Evolutionary conservation across 106 monocot genomes (phyloP).

Genomic region (Allium sativum): DNA sequence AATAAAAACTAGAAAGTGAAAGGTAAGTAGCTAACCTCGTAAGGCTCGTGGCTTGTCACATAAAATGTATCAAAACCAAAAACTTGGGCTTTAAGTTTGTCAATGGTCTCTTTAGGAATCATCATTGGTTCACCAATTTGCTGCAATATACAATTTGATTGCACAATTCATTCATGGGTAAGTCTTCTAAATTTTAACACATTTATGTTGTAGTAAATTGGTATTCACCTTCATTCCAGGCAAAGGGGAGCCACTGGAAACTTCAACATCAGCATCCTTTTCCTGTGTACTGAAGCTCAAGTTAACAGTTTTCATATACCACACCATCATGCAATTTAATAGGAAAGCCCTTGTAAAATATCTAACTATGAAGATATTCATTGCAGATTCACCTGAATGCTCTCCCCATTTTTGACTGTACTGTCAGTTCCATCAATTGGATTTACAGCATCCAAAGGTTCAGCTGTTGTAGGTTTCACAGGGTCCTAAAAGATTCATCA

Average conservation of each 20-base stretch:
- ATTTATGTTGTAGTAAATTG: too few species aligned
- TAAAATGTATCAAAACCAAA: slow-evolving; percentile 92
- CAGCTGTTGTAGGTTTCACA: slow-evolving; percentile 11
- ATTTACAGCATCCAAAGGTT: slow-evolving; percentile 6
- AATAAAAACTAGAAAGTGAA: neutral
- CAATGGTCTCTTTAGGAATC: slow-evolving; percentile 73
- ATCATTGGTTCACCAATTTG: slow-evolving; percentile 59
- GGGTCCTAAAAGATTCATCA: slow-evolving; percentile 15
- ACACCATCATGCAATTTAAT: neutral
- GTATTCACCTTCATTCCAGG: slow-evolving; percentile 73
- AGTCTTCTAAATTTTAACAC: too few species aligned
- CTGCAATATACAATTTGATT: slow-evolving; percentile 21
- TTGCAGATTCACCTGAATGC: slow-evolving; percentile 18
- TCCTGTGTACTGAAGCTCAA: slow-evolving; percentile 28
- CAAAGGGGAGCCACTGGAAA: slow-evolving; percentile 76
- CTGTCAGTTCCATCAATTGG: slow-evolving; percentile 13
- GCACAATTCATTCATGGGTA: too few species aligned
- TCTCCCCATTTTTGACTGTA: slow-evolving; percentile 4
- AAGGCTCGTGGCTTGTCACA: slow-evolving; percentile 86
- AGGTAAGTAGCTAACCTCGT: slow-evolving; percentile 48
- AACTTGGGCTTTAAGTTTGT: slow-evolving; percentile 64
- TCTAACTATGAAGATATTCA: neutral
- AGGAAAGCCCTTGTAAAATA: neutral
- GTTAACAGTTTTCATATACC: slow-evolving; percentile 6
- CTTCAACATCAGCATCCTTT: slow-evolving; percentile 41